Percentiles rank a stretch among this genome's conserved stretches.
Conservation (phyloP, 2,329 filamentous ascomycete species). For the Sarocladium kiliense region DNA sequence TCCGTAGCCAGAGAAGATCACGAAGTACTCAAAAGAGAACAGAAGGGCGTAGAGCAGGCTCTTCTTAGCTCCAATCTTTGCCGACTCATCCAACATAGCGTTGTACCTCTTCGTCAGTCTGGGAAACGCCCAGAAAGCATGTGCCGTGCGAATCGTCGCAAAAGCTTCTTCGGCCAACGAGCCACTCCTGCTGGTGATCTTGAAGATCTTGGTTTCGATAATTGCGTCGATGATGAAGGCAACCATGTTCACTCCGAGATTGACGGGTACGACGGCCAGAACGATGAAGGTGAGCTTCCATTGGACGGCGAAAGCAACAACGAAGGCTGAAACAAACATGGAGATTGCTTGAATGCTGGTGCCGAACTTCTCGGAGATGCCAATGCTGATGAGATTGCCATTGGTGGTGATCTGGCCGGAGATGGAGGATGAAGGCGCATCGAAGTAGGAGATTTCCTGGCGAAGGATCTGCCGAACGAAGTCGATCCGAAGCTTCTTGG, state of each 20-base stretch:
- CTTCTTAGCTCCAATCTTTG: constrained; percentile 35
- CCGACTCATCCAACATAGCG: constrained; percentile 34
- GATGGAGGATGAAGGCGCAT: constrained; percentile 35
- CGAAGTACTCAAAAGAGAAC: constrained; percentile 41
- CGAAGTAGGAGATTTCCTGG: constrained; percentile 53
- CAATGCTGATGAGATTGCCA: constrained; percentile 38
- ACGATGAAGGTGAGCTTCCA: constrained; percentile 40
- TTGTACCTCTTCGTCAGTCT: constrained; percentile 37
- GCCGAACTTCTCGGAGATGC: constrained; percentile 40
- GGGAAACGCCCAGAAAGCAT: constrained; percentile 45
- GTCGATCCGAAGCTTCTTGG: constrained; percentile 30
- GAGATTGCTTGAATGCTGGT: constrained; percentile 34
- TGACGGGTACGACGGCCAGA: constrained; percentile 39
- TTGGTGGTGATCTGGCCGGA: constrained; percentile 43
- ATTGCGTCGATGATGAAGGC: constrained; percentile 31
- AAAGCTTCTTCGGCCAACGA: constrained; percentile 45
- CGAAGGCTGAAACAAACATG: constrained; percentile 33
- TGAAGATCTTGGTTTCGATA: constrained; percentile 38
- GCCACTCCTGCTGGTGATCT: constrained; percentile 35
- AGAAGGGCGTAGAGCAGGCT: constrained; percentile 36
- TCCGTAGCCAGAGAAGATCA: constrained; percentile 40
- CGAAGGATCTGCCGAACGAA: constrained; percentile 35
- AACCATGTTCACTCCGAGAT: constrained; percentile 27
- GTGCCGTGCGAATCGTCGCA: constrained; percentile 41
- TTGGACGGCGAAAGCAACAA: constrained; percentile 34